Conservation (phyloP, 2,329 filamentous ascomycete genomes). For the Colletotrichum australisinense region DNA sequence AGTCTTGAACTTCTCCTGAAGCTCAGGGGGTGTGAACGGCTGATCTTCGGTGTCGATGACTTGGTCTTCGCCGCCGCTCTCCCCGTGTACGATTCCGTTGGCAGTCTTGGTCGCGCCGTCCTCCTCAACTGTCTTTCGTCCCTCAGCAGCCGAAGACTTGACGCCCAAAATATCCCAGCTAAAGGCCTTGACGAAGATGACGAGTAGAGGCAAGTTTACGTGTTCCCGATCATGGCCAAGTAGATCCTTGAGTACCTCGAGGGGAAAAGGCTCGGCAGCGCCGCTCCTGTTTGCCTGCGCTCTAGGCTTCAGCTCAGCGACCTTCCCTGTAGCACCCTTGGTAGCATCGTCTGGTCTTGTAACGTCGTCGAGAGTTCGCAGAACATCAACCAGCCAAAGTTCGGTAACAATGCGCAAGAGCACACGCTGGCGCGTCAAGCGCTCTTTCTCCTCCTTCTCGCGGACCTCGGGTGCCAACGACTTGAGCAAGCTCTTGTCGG, state of each 20-base stretch:
- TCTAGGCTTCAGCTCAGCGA: slow-evolving; percentile 68
- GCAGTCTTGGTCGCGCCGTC: slow-evolving; percentile 74
- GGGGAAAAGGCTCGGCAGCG: slow-evolving; percentile 89
- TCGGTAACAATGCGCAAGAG: slow-evolving; percentile 93
- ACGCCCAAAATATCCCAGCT: slow-evolving; percentile 94
- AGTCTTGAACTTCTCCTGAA: slow-evolving; percentile 87
- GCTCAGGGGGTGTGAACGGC: slow-evolving; percentile 79
- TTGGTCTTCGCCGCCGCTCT: slow-evolving; percentile 25
- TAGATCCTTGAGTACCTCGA: slow-evolving; percentile 98
- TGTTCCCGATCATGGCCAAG: slow-evolving; percentile 95
- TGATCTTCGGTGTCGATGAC: slow-evolving; percentile 62
- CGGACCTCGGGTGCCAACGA: slow-evolving; percentile 81
- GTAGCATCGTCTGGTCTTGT: slow-evolving; percentile 72
- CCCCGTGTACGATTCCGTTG: slow-evolving; percentile 17
- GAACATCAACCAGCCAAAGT: slow-evolving; percentile 90
- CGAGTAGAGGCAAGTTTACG: slow-evolving; percentile 87
- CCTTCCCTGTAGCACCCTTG: slow-evolving; percentile 72
- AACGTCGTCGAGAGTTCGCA: slow-evolving; percentile 82
- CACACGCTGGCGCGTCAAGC: slow-evolving; percentile 85
- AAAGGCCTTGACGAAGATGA: slow-evolving; percentile 96
- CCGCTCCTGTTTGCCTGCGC: slow-evolving; percentile 68
- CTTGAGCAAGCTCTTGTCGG: slow-evolving; percentile 87
- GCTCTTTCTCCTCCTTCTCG: slow-evolving; percentile 96
- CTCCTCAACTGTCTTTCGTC: slow-evolving; percentile 85
- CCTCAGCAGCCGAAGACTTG: slow-evolving; percentile 76